Evolutionary conservation across 257 asterid genomes (phyloP), one percentile per base, ranked within the genome.

Genomic region (Mentha longifolia): DNA sequence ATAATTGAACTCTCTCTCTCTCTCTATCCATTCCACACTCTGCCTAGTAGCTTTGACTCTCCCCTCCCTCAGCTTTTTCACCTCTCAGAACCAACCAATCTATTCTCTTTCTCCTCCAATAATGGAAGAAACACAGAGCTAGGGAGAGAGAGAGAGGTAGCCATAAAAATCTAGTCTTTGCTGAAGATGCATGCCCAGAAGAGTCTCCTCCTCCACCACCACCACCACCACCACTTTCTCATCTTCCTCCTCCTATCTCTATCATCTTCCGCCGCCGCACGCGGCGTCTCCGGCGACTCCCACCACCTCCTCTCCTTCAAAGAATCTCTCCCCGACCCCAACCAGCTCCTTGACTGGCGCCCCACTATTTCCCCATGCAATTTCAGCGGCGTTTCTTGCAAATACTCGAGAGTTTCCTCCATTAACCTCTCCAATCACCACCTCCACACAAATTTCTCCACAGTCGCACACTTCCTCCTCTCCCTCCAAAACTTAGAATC

Each of bases 241-340:
- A n/a, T 60, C 69, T 59, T 67, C 58, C 6, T 78, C 33, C n/a
- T 70, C 39, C n/a, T 76, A 3, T 49, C 79, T 51, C 52, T 43
- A 16, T 59, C 83, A 3, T 47, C 77, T 51, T 13, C 49, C 12
- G 31, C 83, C 19, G 61, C 79, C 39, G 80, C 82, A 14, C 9
- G 50, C 65, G 93, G 80, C 20, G 54, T 70, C 59, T 0, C 15
- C 39, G 75, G 66, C 54, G 94, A 85, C 79, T 76, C 92, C 5
- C 86, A 78, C 62, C 85, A 31, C 78, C 96, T 94, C 41, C 74
- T 91, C 43, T 87, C 96, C 30, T 88, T 94, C 88, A 94, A 88
- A 51, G 76, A 82, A 49, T 75, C 97, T 0, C 82, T 91, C 28
- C 85, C 89, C 0, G 60, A 77, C 71, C 83, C 89, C 61, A 45